Evolutionary conservation across 2,329 filamentous ascomycete genomes (phyloP).

Genomic region (Pestalotiopsis fici): DNA sequence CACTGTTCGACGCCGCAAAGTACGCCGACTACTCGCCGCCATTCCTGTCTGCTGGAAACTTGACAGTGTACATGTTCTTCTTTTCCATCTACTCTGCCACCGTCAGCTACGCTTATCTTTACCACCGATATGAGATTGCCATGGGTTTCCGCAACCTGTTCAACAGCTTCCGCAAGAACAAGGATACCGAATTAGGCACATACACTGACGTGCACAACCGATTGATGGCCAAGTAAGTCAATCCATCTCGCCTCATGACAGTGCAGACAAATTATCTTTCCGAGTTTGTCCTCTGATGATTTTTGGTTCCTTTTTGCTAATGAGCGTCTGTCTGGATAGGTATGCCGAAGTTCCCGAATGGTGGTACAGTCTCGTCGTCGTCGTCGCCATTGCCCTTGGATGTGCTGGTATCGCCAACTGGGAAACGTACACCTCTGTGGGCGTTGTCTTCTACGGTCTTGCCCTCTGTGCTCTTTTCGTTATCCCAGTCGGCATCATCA

Average conservation of each 20-base stretch:
- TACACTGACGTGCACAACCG: constrained; percentile 40
- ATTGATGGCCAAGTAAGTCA: constrained; percentile 39
- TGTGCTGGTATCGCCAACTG: constrained; percentile 47
- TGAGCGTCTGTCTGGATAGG: neutral
- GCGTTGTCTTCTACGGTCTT: constrained; percentile 53
- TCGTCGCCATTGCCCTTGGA: constrained; percentile 46
- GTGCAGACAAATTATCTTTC: neutral
- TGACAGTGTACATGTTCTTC: constrained; percentile 56
- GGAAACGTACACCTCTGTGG: constrained; percentile 52
- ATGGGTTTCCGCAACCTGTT: constrained; percentile 50
- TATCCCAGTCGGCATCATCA: constrained; percentile 53
- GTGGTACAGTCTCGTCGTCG: constrained; percentile 47
- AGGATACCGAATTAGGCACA: constrained; percentile 29
- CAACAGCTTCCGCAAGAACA: constrained; percentile 44
- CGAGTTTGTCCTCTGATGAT: neutral
- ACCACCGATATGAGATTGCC: constrained; percentile 52
- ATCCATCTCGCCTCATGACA: neutral
- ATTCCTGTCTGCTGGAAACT: constrained; percentile 49
- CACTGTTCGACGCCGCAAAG: constrained; percentile 44
- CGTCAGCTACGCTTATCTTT: constrained; percentile 50
- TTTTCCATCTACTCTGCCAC: constrained; percentile 56
- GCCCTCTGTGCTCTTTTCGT: constrained; percentile 51
- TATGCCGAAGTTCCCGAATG: constrained; percentile 54
- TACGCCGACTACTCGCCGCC: constrained; percentile 54
- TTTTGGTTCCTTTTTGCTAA: neutral